Conservation (phyloP, 2,329 filamentous ascomycete genomes). For the Diaporthe sp. region DNA sequence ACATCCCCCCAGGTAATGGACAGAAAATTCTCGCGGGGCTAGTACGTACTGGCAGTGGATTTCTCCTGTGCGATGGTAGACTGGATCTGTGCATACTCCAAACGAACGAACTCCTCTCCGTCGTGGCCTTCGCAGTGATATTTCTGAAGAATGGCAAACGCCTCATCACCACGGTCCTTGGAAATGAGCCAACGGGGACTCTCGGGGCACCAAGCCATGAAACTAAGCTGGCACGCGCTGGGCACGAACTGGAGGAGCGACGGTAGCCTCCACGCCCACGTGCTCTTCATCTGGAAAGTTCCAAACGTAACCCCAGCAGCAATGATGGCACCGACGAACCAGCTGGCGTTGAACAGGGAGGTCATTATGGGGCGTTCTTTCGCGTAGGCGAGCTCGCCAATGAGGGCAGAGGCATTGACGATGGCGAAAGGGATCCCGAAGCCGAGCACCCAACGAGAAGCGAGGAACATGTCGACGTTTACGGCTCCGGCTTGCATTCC, state of each 20-base stretch:
- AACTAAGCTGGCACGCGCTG: slow-evolving; percentile 46
- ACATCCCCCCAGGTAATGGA: slow-evolving; percentile 51
- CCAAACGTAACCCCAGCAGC: slow-evolving; percentile 54
- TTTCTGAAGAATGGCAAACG: slow-evolving; percentile 66
- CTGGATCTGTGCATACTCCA: slow-evolving; percentile 70
- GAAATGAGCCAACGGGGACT: slow-evolving; percentile 64
- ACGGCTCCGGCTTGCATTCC: slow-evolving; percentile 46
- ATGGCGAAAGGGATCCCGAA: slow-evolving; percentile 53
- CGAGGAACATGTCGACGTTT: slow-evolving; percentile 51
- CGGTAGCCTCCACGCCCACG: slow-evolving; percentile 54
- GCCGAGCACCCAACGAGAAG: slow-evolving; percentile 51
- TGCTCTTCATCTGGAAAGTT: slow-evolving; percentile 52
- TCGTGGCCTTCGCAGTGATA: slow-evolving; percentile 71
- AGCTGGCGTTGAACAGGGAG: slow-evolving; percentile 50
- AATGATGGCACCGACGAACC: slow-evolving; percentile 52
- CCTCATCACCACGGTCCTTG: slow-evolving; percentile 67
- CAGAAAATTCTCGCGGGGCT: neutral
- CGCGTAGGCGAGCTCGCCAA: slow-evolving; percentile 54
- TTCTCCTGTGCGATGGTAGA: slow-evolving; percentile 63
- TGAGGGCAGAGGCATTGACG: slow-evolving; percentile 51
- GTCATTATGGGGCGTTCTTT: slow-evolving; percentile 51
- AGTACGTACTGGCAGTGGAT: slow-evolving; percentile 54
- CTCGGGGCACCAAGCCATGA: slow-evolving; percentile 59
- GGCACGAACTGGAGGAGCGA: slow-evolving; percentile 50
- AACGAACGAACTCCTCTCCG: slow-evolving; percentile 64